Conservation (phyloP, 2,329 filamentous ascomycete species). For the Curvularia eragrostidis region DNA sequence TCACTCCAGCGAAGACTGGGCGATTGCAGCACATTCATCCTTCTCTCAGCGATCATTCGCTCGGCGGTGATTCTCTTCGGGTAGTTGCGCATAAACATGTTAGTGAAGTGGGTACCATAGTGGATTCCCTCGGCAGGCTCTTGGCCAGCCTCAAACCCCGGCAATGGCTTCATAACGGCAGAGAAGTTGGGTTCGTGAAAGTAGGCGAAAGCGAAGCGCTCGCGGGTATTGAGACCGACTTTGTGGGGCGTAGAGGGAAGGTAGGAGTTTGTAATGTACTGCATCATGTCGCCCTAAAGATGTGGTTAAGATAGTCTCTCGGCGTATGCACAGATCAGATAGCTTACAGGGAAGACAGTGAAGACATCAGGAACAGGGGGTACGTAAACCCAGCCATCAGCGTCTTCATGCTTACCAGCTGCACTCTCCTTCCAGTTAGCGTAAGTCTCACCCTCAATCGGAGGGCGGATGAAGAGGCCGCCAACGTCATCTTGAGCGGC, state of each 20-base stretch:
- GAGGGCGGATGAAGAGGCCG: conserved; percentile 59
- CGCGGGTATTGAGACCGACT: conserved; percentile 17
- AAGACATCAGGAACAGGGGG: conserved; percentile 55
- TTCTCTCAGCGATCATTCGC: conserved; percentile 8
- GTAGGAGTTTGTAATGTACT: conserved; percentile 19
- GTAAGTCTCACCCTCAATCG: conserved; percentile 49
- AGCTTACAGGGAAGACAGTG: conserved; percentile 55
- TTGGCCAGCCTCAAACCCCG: conserved; percentile 9
- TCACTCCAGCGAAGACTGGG: conserved; percentile 1
- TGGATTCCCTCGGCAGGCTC: conserved; percentile 13
- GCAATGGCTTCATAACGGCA: conserved; percentile 14
- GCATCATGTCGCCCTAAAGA: conserved; percentile 16
- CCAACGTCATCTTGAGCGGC: conserved; percentile 60
- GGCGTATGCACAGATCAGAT: not conserved
- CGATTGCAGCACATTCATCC: conserved; percentile 12
- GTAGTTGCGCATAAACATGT: conserved; percentile 22
- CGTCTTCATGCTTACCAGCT: conserved; percentile 55
- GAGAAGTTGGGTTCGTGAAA: conserved; percentile 20
- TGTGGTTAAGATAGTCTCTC: not conserved
- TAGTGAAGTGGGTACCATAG: conserved; percentile 17
- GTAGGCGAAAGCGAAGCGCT: conserved; percentile 18
- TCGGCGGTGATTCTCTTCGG: conserved; percentile 12
- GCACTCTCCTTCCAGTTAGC: conserved; percentile 58
- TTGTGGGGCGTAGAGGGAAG: conserved; percentile 18
- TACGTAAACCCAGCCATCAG: conserved; percentile 58